Percentiles rank a stretch among this genome's conserved stretches.
phyloP scores from a whole-genome alignment of 768 basidiomycete species.

The Rhodotorula diobovata region DNA sequence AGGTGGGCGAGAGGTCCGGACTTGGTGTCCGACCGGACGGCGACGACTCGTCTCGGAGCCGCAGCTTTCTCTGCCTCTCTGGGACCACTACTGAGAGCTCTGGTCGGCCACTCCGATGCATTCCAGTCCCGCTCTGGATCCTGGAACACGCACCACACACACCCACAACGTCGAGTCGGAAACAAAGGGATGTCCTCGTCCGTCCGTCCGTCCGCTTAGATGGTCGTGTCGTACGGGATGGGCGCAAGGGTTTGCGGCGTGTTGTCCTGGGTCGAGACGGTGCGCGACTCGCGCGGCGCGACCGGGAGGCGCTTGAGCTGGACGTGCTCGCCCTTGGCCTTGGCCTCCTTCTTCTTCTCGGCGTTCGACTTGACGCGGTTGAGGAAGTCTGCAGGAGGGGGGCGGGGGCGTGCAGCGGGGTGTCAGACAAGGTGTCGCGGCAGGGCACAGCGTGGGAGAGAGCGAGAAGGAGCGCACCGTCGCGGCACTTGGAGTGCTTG shows the following conservation, averaged over 20 bases:
- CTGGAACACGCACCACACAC: not conserved
- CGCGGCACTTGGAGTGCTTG: conserved; percentile 90
- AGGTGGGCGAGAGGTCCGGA: no score
- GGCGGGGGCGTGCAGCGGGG: not conserved
- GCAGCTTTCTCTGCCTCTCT: not conserved
- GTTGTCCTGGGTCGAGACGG: conserved; percentile 66
- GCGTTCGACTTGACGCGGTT: conserved; percentile 92
- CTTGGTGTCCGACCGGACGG: no score
- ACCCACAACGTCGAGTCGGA: not conserved
- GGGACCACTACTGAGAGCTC: not conserved
- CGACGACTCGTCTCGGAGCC: no score
- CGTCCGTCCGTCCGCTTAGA: conserved; percentile 20
- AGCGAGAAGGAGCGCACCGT: conserved; percentile 45
- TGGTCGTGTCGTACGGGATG: conserved; percentile 60
- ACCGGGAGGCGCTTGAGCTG: conserved; percentile 78
- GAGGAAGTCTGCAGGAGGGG: conserved; percentile 65
- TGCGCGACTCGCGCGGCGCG: conserved; percentile 72
- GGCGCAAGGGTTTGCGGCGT: conserved; percentile 88
- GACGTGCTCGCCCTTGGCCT: conserved; percentile 82
- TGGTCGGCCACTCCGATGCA: not conserved
- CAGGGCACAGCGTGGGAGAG: not conserved
- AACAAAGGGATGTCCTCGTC: no score
- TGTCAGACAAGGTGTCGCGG: not conserved
- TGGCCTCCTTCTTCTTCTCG: conserved; percentile 72
- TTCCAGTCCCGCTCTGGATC: not conserved